Base-by-base conservation (phyloP, 441 rosid genomes). In the Gossypium aridum region DNA sequence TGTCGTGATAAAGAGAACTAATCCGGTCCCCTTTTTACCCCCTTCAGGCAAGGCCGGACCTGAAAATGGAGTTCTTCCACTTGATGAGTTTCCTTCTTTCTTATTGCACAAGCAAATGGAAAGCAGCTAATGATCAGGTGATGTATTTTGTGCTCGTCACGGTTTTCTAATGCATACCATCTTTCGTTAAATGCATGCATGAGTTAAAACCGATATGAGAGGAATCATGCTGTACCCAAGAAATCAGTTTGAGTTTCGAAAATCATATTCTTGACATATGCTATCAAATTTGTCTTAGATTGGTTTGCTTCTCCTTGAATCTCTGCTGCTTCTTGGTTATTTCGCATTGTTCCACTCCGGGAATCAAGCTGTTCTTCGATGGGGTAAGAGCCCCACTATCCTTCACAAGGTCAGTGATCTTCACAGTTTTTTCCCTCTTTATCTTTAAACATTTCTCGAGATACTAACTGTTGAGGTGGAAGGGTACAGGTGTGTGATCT, bases 371-470 rank as follows among this genome's bases (percentile, higher is more conserved):
- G 92, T 91, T 71, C 92, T 89, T 71, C 88, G 94, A 31, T 91
- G 97, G 97, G 92, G 92, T 74, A 89, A 89, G 76, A 86, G 94
- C 80, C 94, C 92, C 22, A 91, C 97, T 17, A 88, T 91, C 78
- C 94, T 91, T 77, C 97, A 91, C 84, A 89, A 91, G 94, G 97
- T 88, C 69, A 80, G 90, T 78, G 55, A 65, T 56, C 56, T 65
- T 23, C 7, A 37, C 9, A 47, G 37, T 55, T 4, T 22, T 16
- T 16, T 31, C 73, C 39, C 51, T 68, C 60, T n/a, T 5, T 4
- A 16, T 49, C 13, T 53, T 13, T 23, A 19, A 26, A 45, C 47
- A 64, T 71, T 67, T 49, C n/a, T 9, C 25, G 74, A 37, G 53
- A 64, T 60, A 17, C 81, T 87, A 60, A 85, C 72, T 75, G 71